Percentiles rank a stretch among this genome's conserved stretches.
Evolutionary conservation across 1,139 yeast genomes (phyloP).

Genomic region (Geotrichum australiense): DNA sequence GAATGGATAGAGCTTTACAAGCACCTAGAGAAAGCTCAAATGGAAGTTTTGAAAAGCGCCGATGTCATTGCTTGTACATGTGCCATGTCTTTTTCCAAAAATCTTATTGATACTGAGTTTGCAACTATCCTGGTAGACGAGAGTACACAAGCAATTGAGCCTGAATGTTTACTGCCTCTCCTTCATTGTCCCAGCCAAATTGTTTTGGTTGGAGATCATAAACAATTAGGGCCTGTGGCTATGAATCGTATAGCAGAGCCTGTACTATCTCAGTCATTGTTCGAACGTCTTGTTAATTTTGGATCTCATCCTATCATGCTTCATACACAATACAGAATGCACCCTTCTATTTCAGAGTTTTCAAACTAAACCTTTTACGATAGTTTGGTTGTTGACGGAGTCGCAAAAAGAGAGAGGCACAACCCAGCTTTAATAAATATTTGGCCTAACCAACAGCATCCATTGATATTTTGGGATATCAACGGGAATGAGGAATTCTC

Average conservation of each 20-base stretch:
- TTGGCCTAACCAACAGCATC: conserved; percentile 56
- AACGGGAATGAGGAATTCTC: conserved; percentile 47
- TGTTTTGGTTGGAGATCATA: conserved; percentile 98
- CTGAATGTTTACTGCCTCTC: conserved; percentile 85
- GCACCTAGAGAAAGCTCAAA: conserved; percentile 46
- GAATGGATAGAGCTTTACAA: conserved; percentile 45
- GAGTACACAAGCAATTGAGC: conserved; percentile 95
- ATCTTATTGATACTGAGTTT: conserved; percentile 66
- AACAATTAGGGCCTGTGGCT: conserved; percentile 98
- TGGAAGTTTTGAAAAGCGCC: conserved; percentile 64
- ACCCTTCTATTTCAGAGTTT: conserved; percentile 77
- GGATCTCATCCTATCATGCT: conserved; percentile 81
- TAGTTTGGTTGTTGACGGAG: conserved; percentile 66
- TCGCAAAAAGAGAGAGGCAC: conserved; percentile 63
- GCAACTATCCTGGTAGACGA: conserved; percentile 95
- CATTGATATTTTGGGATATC: conserved; percentile 70
- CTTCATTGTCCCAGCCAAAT: conserved; percentile 86
- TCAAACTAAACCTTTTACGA: conserved; percentile 80
- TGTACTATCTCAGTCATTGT: conserved; percentile 82
- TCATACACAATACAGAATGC: conserved; percentile 96
- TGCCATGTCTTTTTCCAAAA: conserved; percentile 91
- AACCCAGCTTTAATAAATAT: conserved; percentile 50
- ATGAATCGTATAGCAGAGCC: conserved; percentile 79
- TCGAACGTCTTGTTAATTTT: conserved; percentile 84
- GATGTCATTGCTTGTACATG: conserved; percentile 87